Conservation (phyloP, 805 yeast species). For the Sugiyamaella qingdaonensis region DNA sequence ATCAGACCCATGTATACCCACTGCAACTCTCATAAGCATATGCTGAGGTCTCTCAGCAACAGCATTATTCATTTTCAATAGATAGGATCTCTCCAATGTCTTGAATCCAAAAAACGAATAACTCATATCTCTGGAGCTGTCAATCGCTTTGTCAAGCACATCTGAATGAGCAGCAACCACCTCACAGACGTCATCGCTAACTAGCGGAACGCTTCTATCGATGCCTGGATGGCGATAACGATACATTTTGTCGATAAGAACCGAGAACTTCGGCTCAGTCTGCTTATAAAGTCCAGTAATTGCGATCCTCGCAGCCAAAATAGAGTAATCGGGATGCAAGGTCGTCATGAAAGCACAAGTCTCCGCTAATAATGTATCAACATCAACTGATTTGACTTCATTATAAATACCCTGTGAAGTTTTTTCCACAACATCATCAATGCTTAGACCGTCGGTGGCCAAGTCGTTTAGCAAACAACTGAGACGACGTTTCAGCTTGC, state of each 20-base stretch:
- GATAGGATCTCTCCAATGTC: conserved; percentile 76
- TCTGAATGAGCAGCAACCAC: conserved; percentile 56
- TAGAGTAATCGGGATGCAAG: conserved; percentile 90
- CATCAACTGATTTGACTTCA: conserved; percentile 85
- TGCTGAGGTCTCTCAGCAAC: conserved; percentile 85
- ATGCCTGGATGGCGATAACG: conserved; percentile 69
- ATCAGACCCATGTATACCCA: conserved; percentile 76
- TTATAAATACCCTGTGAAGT: conserved; percentile 67
- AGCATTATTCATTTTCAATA: conserved; percentile 47
- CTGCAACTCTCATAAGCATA: conserved; percentile 78
- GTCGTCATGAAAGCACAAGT: conserved; percentile 96
- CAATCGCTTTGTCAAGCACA: conserved; percentile 62
- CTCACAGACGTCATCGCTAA: conserved; percentile 55
- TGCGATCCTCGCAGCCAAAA: conserved; percentile 78
- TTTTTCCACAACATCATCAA: conserved; percentile 7
- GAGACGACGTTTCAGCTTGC: neutral
- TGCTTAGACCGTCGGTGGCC: neutral
- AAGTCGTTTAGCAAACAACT: neutral
- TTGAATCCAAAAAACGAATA: conserved; percentile 83
- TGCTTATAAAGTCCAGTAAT: conserved; percentile 84
- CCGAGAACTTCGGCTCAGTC: conserved; percentile 73
- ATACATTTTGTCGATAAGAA: conserved; percentile 61
- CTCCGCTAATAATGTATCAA: conserved; percentile 70
- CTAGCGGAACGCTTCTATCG: conserved; percentile 54
- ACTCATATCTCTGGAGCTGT: conserved; percentile 61